Base-by-base conservation (phyloP, 805 yeast genomes). In the Brettanomyces bruxellensis region DNA sequence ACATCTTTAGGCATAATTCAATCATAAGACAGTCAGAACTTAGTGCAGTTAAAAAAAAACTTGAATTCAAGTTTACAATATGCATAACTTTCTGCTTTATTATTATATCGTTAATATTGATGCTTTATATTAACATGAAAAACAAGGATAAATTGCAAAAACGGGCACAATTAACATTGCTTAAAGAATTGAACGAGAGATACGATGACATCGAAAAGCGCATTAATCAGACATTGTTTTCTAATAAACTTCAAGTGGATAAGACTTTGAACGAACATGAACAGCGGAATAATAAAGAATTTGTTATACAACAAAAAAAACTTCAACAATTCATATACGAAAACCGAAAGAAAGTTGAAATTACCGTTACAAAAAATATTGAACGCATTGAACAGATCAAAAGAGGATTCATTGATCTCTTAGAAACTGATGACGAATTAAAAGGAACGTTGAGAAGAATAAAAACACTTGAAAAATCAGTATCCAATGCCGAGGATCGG, bases 391-490 rank as follows among this genome's bases (percentile, higher is more conserved):
- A 42, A 22, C 12, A 13, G 28, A 40, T 42, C 6, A 34, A 35
- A 28, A n/a, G 22, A 24, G 45, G 38, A 14, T 42, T 42, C 14
- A 13, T 42, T 13, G 45, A 42, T 25, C 34, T 42, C 4, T 24
- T 35, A 8, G 34, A 34, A 3, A 32, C 47, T 8, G 48, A 50
- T 7, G 25, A 45, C 4, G 46, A 49, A 32, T 23, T 51, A 9
- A 34, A 45, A n/a, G 40, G n/a, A 1, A 22, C 51, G 5, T 8
- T 32, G 1, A 40, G 37, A 5, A 45, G 44, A 32, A 28, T 32
- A 23, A 14, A 43, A 4, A 28, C 7, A 3, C 37, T 43, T 9
- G 25, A 46, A 8, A 7, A 11, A 9, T 34, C 28, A 13, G 14
- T 50, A 14, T 5, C 24, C 4, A 14, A 30, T 5, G 25, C 38